Evolutionary conservation across 2,329 filamentous ascomycete genomes (phyloP), one percentile per base, ranked within the genome.

Genomic region (Pezicula carpinea): DNA sequence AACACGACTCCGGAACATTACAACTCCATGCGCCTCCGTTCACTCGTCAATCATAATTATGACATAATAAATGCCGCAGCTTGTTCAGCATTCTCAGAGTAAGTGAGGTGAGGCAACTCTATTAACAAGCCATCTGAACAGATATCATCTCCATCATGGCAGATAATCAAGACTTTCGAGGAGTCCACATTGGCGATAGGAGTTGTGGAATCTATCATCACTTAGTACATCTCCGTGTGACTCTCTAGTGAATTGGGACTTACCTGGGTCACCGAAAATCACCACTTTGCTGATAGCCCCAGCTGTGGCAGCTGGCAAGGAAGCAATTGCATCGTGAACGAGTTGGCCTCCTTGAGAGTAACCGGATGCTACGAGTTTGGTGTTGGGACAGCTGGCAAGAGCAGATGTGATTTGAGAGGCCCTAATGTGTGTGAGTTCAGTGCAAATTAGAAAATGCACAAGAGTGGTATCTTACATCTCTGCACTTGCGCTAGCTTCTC

Each of bases 121-220:
- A 70, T 58, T 44, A 70, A 63, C 18, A 69, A 56, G 0, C 70
- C 71, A 29, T 75, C 71, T 4, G 59, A 45, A 49, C 77, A 80
- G 5, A 80, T 75, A 8, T 70, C 62, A 52, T 80, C 77, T 0
- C 72, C 75, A 3, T 52, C 39, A 23, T 73, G 69, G 49, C 77
- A 80, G 32, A 73, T 69, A 17, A 74, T 71, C 54, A 73, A 51
- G 3, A 61, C 55, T 46, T 64, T 59, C 2, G 51, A 51, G 6
- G 59, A 33, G 2, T 41, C 42, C 5, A 64, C 52, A 39, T 58
- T 57, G 1, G 55, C 23, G 3, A 64, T 39, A 5, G 59, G 40
- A 31, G 49, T 46, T 22, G 47, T 50, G 6, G 50, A 45, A 43
- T 61, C 58, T 59, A 32, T 39, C 17, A 48, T 21, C 4, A 6